These are phyloP conservation scores for Ascoidea asiatica DNA, from an alignment of 805 yeast species.

Conservation along the genomic window DNA sequence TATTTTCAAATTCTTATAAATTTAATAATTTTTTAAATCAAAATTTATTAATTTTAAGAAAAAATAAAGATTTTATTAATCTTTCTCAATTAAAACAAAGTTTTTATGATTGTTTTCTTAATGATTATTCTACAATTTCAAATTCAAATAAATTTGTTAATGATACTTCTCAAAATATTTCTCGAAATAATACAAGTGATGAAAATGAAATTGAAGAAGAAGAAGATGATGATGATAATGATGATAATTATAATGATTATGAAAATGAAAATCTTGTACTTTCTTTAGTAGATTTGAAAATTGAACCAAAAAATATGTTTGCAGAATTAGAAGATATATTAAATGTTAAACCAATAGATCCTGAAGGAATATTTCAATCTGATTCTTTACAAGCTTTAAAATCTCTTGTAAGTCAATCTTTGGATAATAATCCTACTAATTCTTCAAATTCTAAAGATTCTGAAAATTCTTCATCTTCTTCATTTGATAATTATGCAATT, in stretches of 20 bases:
- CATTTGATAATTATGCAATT: slow-evolving; percentile 28
- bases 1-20: slow-evolving; percentile 36
- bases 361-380: slow-evolving; percentile 30
- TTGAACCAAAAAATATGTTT: slow-evolving; percentile 28
- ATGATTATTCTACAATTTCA: no score
- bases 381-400: slow-evolving; percentile 9
- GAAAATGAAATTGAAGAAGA: no score
- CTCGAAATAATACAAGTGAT: no score
- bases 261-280: slow-evolving; percentile 2
- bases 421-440: neutral
- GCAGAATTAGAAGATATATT: slow-evolving; percentile 34
- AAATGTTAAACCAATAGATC: slow-evolving; percentile 39
- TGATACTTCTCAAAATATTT: neutral
- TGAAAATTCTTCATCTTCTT: slow-evolving; percentile 18
- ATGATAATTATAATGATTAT: slow-evolving; percentile 2
- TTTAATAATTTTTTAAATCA: slow-evolving; percentile 39
- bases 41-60: slow-evolving; percentile 14
- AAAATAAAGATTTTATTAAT: slow-evolving; percentile 9
- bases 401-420: slow-evolving; percentile 5
- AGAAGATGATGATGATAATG: no score
- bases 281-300: slow-evolving; percentile 12
- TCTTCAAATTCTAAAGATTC: slow-evolving; percentile 5
- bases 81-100: slow-evolving; percentile 9
- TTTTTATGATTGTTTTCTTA: neutral
- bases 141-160: neutral